Evolutionary conservation across 2,329 filamentous ascomycete genomes (phyloP), one percentile per base, ranked within the genome.

Genomic region (Leptodontidium sp.): DNA sequence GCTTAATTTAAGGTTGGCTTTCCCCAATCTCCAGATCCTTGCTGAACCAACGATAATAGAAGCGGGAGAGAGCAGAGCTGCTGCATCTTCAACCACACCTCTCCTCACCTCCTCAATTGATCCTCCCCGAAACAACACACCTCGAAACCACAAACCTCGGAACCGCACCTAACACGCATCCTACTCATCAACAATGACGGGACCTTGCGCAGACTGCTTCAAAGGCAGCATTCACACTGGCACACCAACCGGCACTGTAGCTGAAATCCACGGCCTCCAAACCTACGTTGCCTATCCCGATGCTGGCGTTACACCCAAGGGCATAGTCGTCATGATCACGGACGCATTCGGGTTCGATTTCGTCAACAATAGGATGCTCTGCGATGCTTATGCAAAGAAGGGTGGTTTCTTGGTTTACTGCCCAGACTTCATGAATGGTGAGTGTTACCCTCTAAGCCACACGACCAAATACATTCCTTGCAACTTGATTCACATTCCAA

Each of bases 261-360:
- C 79, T 57, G 80, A 73, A 5, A 72, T 86, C 64, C 82, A 86
- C 72, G 80, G 81, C 26, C 71, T 85, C 21, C 74, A 78, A 35
- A 81, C 80, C 17, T 86, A 86, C 69, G 77, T 86, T 43, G 78
- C 83, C 2, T 45, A 68, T 8, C 81, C 80, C 17, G 77, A 76
- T 26, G 73, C 74, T 5, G 75, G 76, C 1, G 70, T 76, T 11
- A 67, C 61, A 24, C 76, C 79, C 2, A 82, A 81, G 43, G 84
- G 81, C 2, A 79, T 84, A 59, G 75, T 87, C 2, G 81, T 87
- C 32, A 80, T 86, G 66, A 79, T 87, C 43, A 76, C 83, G 1
- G 85, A 87, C 75, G 81, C 81, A 2, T 86, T 86, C 70, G 84
- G 85, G 4, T 85, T 83, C 81, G 75, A 80, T 11, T 80, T 87